Conservation (phyloP, 1,139 yeast species). For the Suhomyces wounanorum region DNA sequence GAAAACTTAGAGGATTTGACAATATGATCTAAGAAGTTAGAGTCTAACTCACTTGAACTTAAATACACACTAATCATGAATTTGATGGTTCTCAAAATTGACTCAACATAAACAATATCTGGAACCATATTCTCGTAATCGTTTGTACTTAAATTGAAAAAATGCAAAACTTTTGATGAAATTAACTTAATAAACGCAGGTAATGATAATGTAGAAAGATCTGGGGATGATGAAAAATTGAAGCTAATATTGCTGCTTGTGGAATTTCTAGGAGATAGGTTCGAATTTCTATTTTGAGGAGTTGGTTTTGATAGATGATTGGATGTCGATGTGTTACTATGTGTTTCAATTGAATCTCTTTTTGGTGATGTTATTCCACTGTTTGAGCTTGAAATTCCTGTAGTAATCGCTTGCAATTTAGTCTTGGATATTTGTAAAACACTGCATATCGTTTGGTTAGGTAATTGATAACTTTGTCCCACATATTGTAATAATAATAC, state of each 20-base stretch:
- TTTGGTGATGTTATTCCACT: constrained; percentile 16
- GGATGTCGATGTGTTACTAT: constrained; percentile 2
- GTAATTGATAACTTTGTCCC: constrained; percentile 62
- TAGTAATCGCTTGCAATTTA: constrained; percentile 24
- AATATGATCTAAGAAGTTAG: constrained; percentile 13
- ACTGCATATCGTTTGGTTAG: constrained; percentile 29
- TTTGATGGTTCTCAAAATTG: constrained; percentile 62
- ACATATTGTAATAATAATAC: constrained; percentile 61
- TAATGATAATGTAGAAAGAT: constrained; percentile 30
- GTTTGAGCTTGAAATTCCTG: constrained; percentile 14
- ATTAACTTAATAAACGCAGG: constrained; percentile 54
- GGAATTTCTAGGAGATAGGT: constrained; percentile 38
- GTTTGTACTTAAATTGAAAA: constrained; percentile 59
- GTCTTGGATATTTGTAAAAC: constrained; percentile 32
- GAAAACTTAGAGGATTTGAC: constrained; percentile 19
- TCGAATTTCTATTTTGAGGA: constrained; percentile 2
- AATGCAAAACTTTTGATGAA: constrained; percentile 50
- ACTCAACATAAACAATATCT: constrained; percentile 75
- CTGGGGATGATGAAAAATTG: constrained; percentile 24
- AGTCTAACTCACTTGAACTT: constrained; percentile 42
- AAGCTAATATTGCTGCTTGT: constrained; percentile 26
- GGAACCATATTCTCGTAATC: constrained; percentile 80
- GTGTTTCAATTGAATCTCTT: constrained; percentile 23
- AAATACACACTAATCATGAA: constrained; percentile 58
- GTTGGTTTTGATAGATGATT: constrained; percentile 3